Evolutionary conservation across 2,329 filamentous ascomycete species (phyloP), one percentile per base, ranked within the genome.

Genomic region (Fusarium sp.): DNA sequence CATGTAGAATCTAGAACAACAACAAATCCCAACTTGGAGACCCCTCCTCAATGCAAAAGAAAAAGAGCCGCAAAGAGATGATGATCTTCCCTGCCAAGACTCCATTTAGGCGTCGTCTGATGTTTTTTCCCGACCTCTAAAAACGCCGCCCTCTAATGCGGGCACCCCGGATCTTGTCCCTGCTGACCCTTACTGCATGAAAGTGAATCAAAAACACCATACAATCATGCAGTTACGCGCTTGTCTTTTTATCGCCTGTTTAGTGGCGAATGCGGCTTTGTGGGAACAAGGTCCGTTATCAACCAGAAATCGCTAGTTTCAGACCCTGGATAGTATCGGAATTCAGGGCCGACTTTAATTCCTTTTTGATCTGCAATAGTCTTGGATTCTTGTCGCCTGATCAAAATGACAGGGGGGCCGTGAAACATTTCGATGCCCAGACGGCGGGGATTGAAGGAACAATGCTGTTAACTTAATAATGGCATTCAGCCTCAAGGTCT

Each of bases 51-150:
- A 34, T 34, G 34, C 41, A 56, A 22, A 43, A 22, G 8, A 44
- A 12, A 47, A 66, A 68, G 63, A 67, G 66, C 66, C 65, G 63
- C 58, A 70, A 70, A 56, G 46, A 70, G 67, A 67, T 48, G 45
- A 57, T 64, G 38, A 58, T 60, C 67, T 68, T 40, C 45, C 40
- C 25, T 44, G 58, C 67, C 67, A 57, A 71, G 67, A 30, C 62
- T 52, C 48, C 32, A 67, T 70, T 58, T 55, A 66, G 64, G 61
- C 62, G 63, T 74, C 72, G 65, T 61, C 72, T 74, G 68, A 73
- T 72, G 52, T 61, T 68, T 68, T 51, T 54, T 32, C 34, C 67
- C 58, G 49, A 57, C 48, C 48, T 67, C 51, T 68, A 68, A 54
- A 51, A 49, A 32, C 49, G 22, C 49, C 24, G 43, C 55, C 41